Evolutionary conservation across 1,139 yeast species (phyloP).

Genomic region (Sugiyamaella neomexicana): DNA sequence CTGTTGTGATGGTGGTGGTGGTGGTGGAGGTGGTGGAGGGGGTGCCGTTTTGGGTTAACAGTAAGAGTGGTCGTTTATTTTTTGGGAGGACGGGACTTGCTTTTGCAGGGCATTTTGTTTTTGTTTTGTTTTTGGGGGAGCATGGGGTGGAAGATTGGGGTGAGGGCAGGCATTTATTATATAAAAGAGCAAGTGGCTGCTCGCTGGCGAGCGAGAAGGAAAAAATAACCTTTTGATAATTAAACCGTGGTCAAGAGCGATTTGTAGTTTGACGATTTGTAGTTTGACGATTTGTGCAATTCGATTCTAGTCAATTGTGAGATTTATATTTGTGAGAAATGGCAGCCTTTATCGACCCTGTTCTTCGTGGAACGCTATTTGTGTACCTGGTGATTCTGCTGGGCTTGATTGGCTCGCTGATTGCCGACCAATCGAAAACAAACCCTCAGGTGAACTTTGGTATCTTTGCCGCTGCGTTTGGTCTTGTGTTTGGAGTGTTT

Average conservation of each 20-base stretch:
- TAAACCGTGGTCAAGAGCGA: too few species aligned
- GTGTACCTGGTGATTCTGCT: constrained; percentile 71
- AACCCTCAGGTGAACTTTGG: constrained; percentile 87
- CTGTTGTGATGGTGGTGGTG: neutral
- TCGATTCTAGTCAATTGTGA: too few species aligned
- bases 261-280: too few species aligned
- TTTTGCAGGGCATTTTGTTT: neutral
- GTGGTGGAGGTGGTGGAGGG: neutral
- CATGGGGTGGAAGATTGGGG: neutral
- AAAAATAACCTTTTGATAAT: neutral
- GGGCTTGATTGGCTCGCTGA: constrained; percentile 83
- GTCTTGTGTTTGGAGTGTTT: constrained; percentile 71
- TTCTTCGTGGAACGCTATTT: constrained; percentile 73
- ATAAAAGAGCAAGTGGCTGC: constrained; percentile 4
- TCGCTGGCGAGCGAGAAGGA: neutral
- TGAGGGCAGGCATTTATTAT: neutral
- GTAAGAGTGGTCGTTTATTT: too few species aligned
- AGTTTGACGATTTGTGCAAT: too few species aligned
- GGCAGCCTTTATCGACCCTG: constrained; percentile 68
- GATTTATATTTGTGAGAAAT: constrained; percentile 22
- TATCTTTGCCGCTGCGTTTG: constrained; percentile 85
- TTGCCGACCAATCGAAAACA: constrained; percentile 56
- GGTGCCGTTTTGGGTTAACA: neutral
- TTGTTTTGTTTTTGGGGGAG: neutral
- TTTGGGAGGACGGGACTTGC: too few species aligned